These are phyloP conservation scores for Boletus edulis DNA, from an alignment of 768 basidiomycete genomes.

Conservation along the genomic window DNA sequence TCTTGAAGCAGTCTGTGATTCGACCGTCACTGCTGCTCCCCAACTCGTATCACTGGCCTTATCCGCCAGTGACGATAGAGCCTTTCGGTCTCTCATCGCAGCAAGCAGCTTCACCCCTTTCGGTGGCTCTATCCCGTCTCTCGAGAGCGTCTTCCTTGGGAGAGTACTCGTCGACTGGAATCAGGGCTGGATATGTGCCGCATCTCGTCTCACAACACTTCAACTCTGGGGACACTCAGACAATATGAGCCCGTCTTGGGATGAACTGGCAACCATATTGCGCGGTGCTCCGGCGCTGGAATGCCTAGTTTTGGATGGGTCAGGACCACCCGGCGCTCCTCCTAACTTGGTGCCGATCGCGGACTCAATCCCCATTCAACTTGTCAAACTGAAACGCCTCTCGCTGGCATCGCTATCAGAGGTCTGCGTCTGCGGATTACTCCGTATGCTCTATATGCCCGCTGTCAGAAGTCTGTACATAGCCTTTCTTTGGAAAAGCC, in stretches of 20 bases:
- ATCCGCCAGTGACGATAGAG: conserved; percentile 43
- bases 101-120: conserved; percentile 47
- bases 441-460: too few relatives aligned
- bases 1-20: conserved; percentile 39
- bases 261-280: conserved; percentile 50
- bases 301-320: conserved; percentile 48
- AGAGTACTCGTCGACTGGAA: conserved; percentile 69
- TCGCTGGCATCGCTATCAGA: too few relatives aligned
- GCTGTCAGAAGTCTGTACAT: too few relatives aligned
- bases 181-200: conserved; percentile 24
- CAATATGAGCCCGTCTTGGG: conserved; percentile 60
- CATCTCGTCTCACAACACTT: conserved; percentile 41
- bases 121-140: conserved; percentile 46
- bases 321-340: conserved; percentile 41
- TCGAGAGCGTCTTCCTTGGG: conserved; percentile 50
- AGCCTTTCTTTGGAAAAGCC: conserved; percentile 28
- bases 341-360: too few relatives aligned
- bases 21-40: conserved; percentile 38
- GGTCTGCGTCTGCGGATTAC: too few relatives aligned
- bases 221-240: conserved; percentile 60
- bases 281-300: conserved; percentile 49
- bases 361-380: too few relatives aligned
- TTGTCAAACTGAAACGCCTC: too few relatives aligned
- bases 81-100: conserved; percentile 22
- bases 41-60: conserved; percentile 50